phyloP scores from a whole-genome alignment of 1,284 basidiomycete genomes.

The Coniferiporia sulphurascens region DNA sequence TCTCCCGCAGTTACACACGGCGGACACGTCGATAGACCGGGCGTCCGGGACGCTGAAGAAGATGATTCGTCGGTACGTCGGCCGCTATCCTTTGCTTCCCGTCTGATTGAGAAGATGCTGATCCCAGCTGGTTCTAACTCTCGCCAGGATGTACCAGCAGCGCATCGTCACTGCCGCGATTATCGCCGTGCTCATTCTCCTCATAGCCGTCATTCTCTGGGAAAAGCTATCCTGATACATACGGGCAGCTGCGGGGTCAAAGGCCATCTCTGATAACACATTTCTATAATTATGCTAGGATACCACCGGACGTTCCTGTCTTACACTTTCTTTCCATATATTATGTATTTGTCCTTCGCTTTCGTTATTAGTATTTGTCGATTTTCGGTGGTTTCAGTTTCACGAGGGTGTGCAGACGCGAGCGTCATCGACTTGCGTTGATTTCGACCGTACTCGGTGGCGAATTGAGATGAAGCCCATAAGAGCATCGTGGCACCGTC shows the following conservation, averaged over 20 bases:
- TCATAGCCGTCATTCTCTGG: conserved; percentile 70
- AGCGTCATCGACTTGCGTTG: no score
- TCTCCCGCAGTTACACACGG: conserved; percentile 52
- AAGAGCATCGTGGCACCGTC: no score
- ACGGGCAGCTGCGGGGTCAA: no score
- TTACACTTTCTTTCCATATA: background rate
- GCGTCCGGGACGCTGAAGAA: conserved; percentile 70
- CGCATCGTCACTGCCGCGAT: conserved; percentile 68
- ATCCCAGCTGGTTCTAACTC: background rate
- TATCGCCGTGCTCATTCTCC: conserved; percentile 60
- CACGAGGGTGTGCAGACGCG: no score
- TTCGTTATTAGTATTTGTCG: no score
- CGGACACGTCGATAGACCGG: conserved; percentile 66
- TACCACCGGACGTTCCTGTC: background rate
- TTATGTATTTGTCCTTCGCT: background rate
- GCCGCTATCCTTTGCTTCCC: background rate
- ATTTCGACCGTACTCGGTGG: no score
- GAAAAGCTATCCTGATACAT: conserved; percentile 53
- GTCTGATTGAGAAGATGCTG: background rate
- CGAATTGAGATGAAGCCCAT: no score
- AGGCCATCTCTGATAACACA: background rate
- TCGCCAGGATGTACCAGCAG: conserved; percentile 76
- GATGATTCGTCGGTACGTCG: conserved; percentile 68
- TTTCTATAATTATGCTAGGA: conserved; percentile 7
- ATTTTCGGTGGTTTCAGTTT: no score